Evolutionary conservation across 371 early-diverging fungal species (phyloP), one percentile per base, ranked within the genome.

Genomic region (Smittium mucronatum): DNA sequence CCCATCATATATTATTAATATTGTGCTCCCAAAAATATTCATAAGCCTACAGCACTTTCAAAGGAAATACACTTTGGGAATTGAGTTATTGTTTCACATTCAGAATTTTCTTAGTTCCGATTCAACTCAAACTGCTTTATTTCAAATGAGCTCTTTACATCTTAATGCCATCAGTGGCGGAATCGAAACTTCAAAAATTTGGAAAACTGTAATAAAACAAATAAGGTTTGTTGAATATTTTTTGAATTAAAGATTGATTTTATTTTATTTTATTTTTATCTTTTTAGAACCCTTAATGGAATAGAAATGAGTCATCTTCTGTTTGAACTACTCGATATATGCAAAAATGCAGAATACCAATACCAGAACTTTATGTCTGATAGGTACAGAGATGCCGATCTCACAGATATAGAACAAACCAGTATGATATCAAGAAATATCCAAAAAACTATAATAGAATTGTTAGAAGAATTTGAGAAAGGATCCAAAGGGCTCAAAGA

Each of bases 1-100:
- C 35, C 74, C 75, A 61, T 67, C 17, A 65, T n/a, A 2, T 28
- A 25, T 65, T 34, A 15, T 36, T 32, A 33, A n/a, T 31, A 2
- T 5, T 25, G n/a, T 34, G 5, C 26, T 28, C 5, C 32, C n/a
- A 31, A 34, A n/a, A n/a, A 26, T n/a, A 5, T 15, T 47, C 5
- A 47, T 47, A 11, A 21, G 47, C 5, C 47, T 47, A 11, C 47
- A 47, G 47, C 21, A 47, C 21, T 5, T 5, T 21, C 47, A 47
- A 47, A 47, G 21, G 21, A 47, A 47, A 47, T 47, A 47, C 21
- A 11, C 47, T 5, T 21, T 47, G 5, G 47, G 47, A 47, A 47
- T 47, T 47, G 47, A 47, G 21, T 11, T 47, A 5, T 11, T 47
- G 11, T 47, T 47, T 47, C 21, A 11, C 21, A 47, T 47, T 21